Evolutionary conservation across 179 eudicot genomes (phyloP).

Genomic region (Silene vulgaris): DNA sequence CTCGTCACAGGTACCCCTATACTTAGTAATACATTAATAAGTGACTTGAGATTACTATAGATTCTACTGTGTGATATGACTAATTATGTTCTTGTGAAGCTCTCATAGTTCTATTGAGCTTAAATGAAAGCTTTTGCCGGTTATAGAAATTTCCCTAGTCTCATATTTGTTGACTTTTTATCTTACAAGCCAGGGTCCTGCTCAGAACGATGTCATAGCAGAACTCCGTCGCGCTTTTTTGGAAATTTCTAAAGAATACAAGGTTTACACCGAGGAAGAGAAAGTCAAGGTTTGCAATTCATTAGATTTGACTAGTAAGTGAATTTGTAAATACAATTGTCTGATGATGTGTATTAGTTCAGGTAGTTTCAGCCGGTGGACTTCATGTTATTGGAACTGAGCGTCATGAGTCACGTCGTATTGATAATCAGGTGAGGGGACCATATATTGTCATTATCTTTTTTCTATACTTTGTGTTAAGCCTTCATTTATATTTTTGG

Average conservation of each 20-base stretch:
- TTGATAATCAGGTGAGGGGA: conserved; percentile 84
- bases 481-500: background rate
- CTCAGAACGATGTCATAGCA: conserved; percentile 82
- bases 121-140: background rate
- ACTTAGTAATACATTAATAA: too few species aligned
- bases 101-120: background rate
- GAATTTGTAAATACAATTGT: conserved; percentile 12
- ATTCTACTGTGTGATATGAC: background rate
- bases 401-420: conserved; percentile 99
- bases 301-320: background rate
- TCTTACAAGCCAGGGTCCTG: conserved; percentile 65
- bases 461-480: background rate
- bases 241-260: conserved; percentile 70
- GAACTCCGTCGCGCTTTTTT: conserved; percentile 63
- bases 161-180: conserved; percentile 6
- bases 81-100: background rate
- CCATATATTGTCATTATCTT: background rate
- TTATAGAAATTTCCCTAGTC: background rate
- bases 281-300: conserved; percentile 55
- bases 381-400: conserved; percentile 97
- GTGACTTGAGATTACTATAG: conserved; percentile 2
- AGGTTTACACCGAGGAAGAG: conserved; percentile 70
- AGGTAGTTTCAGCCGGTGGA: conserved; percentile 95
- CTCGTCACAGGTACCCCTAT: too few species aligned
- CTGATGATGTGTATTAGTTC: conserved; percentile 20